Evolutionary conservation across 805 yeast species (phyloP), one percentile per base, ranked within the genome.

Genomic region (Saccharomycopsis guyanensis): DNA sequence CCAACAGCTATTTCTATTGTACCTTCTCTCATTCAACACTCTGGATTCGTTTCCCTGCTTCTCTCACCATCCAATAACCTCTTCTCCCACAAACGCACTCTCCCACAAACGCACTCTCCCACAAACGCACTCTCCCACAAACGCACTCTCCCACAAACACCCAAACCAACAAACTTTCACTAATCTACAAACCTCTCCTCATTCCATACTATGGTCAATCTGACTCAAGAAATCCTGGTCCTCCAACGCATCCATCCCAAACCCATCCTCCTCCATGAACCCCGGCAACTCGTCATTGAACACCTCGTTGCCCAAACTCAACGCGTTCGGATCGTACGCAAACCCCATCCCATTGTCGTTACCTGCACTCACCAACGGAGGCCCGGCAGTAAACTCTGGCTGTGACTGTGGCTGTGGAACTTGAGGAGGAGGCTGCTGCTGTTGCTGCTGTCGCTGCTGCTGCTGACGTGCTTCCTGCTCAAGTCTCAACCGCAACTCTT

Each of bases 171-270:
- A n/a, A n/a, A n/a, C n/a, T n/a, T n/a, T n/a, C n/a, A n/a, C n/a
- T n/a, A n/a, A n/a, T n/a, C n/a, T n/a, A n/a, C n/a, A n/a, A n/a
- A n/a, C n/a, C n/a, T n/a, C n/a, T n/a, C n/a, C n/a, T n/a, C 43
- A 59, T 27, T 60, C 65, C 61, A 64, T 59, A 34, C 56, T 62
- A 36, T 62, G 64, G 42, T 59, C 66, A 43, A 64, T 60, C 40
- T 60, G 65, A 40, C 61, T 59, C 45, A 66, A 50, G 43, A 66
- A 66, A 41, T 65, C 69, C 29, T 60, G 61, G 32, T 62, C 67
- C 38, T 59, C 66, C 20, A 61, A 45, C 2, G 59, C 50, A 5
- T 60, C 52, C 22, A 61, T 45, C 1, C 59, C 64, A 42, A 65
- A 65, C 4, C 57, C 59, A 16, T 59, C 62, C 43, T 63, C 68